Base-by-base conservation (phyloP, 768 basidiomycete genomes). In the Kwoniella sp. region DNA sequence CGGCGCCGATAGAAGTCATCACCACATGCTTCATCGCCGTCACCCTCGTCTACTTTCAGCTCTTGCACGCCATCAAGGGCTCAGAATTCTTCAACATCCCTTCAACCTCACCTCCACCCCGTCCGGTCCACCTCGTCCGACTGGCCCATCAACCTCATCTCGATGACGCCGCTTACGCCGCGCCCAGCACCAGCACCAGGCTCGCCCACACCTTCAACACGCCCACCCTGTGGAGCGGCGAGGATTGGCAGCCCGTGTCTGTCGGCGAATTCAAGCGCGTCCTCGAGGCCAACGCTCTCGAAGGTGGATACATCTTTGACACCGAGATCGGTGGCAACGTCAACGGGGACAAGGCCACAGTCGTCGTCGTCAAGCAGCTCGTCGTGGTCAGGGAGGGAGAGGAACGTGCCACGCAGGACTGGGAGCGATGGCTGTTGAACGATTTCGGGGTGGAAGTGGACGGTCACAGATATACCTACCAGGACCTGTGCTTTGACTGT, bases 31-130 rank as follows among this genome's bases (percentile, higher is more conserved):
- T 84, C 73, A 83, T 91, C 66, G 73, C 92, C 54, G 86, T 87
- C 19, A 98, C 95, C 0, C 81, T 98, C 45, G 87, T 89, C 40
- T 98, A 98, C 75, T 95, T 98, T 73, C 90, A 93, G 67, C 80
- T 95, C 61, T 81, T 99, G 55, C 82, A 82, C 50, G 87, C 87
- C 46, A 87, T 98, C 69, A 91, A 92, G 65, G 84, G 90, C 65
- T 89, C 87, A 0, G 80, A 87, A 45, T 74, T 75, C 40, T 66
- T 65, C 48, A 54, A 63, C 12, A 49, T 63, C 37, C 67, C 67
- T 19, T 51, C 50, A 15, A 22, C 59, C 22, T 45, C 60, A 9
- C 53, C 62, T 34, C 50, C 59, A 34, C 46, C 65, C 5, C 34
- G 57, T 44, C 63, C 69, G 3, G 39, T 65, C 14, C 65, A 67